Evolutionary conservation across 805 yeast species (phyloP).

Genomic region (Candida boidinii): DNA sequence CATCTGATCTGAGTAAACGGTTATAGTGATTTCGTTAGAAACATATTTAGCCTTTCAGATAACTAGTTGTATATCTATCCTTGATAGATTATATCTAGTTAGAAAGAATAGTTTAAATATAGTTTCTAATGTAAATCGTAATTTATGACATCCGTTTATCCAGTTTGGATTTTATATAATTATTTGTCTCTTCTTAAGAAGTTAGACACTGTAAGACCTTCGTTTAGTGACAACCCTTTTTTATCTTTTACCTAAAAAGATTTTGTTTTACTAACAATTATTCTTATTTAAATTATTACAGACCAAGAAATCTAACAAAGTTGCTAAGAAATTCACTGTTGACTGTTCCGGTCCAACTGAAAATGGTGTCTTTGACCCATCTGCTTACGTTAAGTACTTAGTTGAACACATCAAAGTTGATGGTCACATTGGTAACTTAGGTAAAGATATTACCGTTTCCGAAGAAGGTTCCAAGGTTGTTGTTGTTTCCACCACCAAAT

Average conservation of each 20-base stretch:
- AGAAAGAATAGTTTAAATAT: slow-evolving; percentile 5
- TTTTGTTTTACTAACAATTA: slow-evolving; percentile 7
- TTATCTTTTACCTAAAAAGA: no score
- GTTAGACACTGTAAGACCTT: background rate
- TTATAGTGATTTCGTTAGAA: slow-evolving; percentile 20
- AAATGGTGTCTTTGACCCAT: slow-evolving; percentile 96
- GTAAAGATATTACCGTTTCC: slow-evolving; percentile 85
- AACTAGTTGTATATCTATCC: slow-evolving; percentile 16
- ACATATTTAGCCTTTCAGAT: slow-evolving; percentile 7
- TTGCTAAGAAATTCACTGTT: slow-evolving; percentile 84
- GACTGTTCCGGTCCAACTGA: slow-evolving; percentile 97
- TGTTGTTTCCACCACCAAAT: slow-evolving; percentile 82
- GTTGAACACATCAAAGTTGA: slow-evolving; percentile 99
- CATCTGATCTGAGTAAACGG: slow-evolving; percentile 13
- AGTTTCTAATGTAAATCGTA: background rate
- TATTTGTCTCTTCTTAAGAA: background rate
- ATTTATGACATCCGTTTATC: background rate
- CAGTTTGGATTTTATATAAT: background rate
- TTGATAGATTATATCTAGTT: slow-evolving; percentile 2
- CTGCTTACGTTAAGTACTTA: slow-evolving; percentile 95
- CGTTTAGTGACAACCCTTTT: no score
- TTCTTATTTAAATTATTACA: slow-evolving; percentile 18
- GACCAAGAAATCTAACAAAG: slow-evolving; percentile 71
- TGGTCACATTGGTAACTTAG: slow-evolving; percentile 92
- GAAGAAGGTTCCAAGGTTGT: slow-evolving; percentile 85